Evolutionary conservation across 148 eudicot genomes (phyloP), one percentile per base, ranked within the genome.

Genomic region (Arbutus unedo): DNA sequence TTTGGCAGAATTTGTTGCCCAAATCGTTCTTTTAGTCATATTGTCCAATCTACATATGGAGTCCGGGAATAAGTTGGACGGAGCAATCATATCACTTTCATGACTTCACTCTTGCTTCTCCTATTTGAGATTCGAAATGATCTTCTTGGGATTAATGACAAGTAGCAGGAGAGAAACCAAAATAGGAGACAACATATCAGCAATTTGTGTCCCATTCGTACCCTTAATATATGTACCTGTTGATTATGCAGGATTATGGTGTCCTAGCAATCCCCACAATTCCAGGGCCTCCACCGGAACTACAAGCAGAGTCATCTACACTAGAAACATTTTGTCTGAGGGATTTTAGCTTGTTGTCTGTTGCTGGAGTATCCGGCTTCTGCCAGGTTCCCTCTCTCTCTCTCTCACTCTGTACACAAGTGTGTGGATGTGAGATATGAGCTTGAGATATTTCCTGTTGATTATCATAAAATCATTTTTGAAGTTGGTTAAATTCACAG

Each of bases 311-410:
- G 78, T 81, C 93, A 15, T 83, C 85, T n/a, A 43, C 90, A 6
- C 81, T 93, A 66, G 98, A 94, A 82, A 87, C 81, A 25, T 94
- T 91, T 87, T 93, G 93, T 62, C 89, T 71, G 31, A 89, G 94
- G 83, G 98, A 95, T 75, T 96, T 93, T 84, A 88, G 97, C 87
- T 90, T 96, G 86, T 89, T 93, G 66, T 92, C 98, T 53, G 79
- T 96, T 57, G 94, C 98, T 21, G 99, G 94, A 84, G 84, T 94
- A 49, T 94, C 98, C 19, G 95, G 99, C 78, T 90, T 92, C 88
- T 96, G 98, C 85, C 97, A 96, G 97, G 98, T 93, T 78, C 68
- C 57, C 84, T 77, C 38, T 62, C 80, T 85, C n/a, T n/a, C n/a
- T 85, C 81, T 79, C 81, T 67, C 59, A 74, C 76, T 38, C 81